Conservation (phyloP, 2,329 filamentous ascomycete species). For the Metarhizium robertsii region DNA sequence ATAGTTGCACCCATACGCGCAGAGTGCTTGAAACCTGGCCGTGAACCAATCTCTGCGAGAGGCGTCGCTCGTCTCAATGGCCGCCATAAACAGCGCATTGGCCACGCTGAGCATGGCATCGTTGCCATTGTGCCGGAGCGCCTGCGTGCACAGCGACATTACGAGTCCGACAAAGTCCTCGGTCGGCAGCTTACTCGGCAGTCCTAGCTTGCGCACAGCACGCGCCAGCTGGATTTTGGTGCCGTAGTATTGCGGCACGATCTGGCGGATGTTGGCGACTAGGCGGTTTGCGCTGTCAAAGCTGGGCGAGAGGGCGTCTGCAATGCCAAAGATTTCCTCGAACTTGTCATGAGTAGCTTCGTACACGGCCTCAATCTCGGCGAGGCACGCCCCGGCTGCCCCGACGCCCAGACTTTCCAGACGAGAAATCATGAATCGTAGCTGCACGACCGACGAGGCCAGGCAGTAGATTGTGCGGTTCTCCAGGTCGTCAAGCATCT, state of each 20-base stretch:
- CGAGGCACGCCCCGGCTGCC: conserved; percentile 11
- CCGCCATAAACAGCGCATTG: conserved; percentile 26
- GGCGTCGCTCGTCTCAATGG: conserved; percentile 23
- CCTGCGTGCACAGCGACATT: conserved; percentile 23
- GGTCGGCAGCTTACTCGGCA: conserved; percentile 5
- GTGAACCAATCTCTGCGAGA: conserved; percentile 25
- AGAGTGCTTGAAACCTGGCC: conserved; percentile 19
- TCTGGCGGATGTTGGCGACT: conserved; percentile 23
- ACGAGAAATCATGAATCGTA: conserved; percentile 22
- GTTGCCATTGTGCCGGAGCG: conserved; percentile 21
- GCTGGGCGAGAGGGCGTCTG: conserved; percentile 13
- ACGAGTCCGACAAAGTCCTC: conserved; percentile 9
- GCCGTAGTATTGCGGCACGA: conserved; percentile 26
- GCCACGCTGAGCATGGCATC: conserved; percentile 22
- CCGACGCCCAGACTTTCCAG: conserved; percentile 15
- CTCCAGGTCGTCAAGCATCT: conserved; percentile 25
- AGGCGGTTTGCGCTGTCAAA: conserved; percentile 20
- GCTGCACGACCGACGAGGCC: conserved; percentile 18
- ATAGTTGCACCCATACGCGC: conserved; percentile 21
- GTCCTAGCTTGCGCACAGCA: conserved; percentile 5
- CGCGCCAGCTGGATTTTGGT: conserved; percentile 18
- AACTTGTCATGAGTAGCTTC: conserved; percentile 13
- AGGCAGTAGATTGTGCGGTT: conserved; percentile 23
- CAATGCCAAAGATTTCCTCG: conserved; percentile 17
- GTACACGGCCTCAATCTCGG: conserved; percentile 13